phyloP scores from a whole-genome alignment of 441 rosid genomes.

The Gossypium trilobum region DNA sequence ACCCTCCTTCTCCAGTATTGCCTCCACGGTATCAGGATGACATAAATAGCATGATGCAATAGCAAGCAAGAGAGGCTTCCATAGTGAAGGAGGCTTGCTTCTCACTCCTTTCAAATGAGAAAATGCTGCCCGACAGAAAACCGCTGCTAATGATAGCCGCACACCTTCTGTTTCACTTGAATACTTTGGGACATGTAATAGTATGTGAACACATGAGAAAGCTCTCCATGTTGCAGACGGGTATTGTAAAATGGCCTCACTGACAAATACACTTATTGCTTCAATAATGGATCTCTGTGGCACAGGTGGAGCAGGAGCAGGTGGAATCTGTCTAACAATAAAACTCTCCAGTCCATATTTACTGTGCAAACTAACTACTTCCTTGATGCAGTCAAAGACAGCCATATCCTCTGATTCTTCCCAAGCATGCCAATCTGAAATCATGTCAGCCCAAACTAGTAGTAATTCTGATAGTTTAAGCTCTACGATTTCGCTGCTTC shows the following conservation, averaged over 20 bases:
- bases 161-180: conserved; percentile 47
- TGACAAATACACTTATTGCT: conserved; percentile 58
- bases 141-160: conserved; percentile 39
- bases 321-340: conserved; percentile 36
- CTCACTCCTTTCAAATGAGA: conserved; percentile 49
- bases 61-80: conserved; percentile 75
- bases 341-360: conserved; percentile 51
- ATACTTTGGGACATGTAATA: conserved; percentile 59
- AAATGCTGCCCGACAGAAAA: conserved; percentile 57
- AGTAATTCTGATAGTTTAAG: conserved; percentile 53
- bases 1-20: conserved; percentile 44
- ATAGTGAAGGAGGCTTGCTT: conserved; percentile 51
- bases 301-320: conserved; percentile 72
- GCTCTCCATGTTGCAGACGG: conserved; percentile 79
- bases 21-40: conserved; percentile 46
- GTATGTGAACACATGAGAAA: conserved; percentile 55
- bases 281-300: conserved; percentile 54
- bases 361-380: conserved; percentile 44
- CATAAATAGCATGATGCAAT: conserved; percentile 68
- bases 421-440: conserved; percentile 82
- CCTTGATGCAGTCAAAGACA: conserved; percentile 72
- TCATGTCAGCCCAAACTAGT: conserved; percentile 63
- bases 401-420: conserved; percentile 81
- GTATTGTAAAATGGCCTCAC: conserved; percentile 63
- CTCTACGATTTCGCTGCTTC: conserved; percentile 31